Evolutionary conservation across 2,329 filamentous ascomycete genomes (phyloP).

Genomic region (Neofusicoccum cordaticola): DNA sequence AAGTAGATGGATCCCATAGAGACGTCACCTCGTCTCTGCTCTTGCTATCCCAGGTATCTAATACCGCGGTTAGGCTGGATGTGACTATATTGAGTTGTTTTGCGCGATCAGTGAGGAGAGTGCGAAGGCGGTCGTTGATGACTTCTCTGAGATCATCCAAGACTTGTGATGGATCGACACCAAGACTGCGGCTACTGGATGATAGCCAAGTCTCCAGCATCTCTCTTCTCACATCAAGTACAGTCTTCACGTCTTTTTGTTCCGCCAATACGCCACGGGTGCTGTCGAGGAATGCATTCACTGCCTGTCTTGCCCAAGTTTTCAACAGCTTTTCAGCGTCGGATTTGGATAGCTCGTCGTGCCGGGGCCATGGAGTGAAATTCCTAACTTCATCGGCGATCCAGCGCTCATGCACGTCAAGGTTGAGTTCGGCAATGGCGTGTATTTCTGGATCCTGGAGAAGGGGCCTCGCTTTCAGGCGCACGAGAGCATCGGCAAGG

Average conservation of each 20-base stretch:
- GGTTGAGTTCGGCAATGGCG: constrained; percentile 64
- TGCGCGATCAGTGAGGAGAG: constrained; percentile 62
- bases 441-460: constrained; percentile 68
- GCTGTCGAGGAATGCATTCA: constrained; percentile 51
- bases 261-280: constrained; percentile 58
- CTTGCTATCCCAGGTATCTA: constrained; percentile 56
- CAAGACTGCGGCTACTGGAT: constrained; percentile 61
- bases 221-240: constrained; percentile 67
- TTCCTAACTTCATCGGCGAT: constrained; percentile 77
- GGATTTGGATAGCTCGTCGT: constrained; percentile 60
- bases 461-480: constrained; percentile 67
- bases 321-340: constrained; percentile 42
- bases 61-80: constrained; percentile 59
- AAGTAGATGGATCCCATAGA: constrained; percentile 66
- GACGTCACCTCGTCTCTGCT: constrained; percentile 47
- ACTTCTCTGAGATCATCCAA: constrained; percentile 65
- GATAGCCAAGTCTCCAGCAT: constrained; percentile 74
- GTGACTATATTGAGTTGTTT: constrained; percentile 64
- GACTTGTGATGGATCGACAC: constrained; percentile 66
- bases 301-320: constrained; percentile 40
- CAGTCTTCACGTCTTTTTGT: constrained; percentile 64
- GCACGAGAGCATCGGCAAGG: constrained; percentile 66
- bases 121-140: constrained; percentile 66
- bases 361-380: constrained; percentile 83
- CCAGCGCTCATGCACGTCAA: constrained; percentile 78